Evolutionary conservation across 2,329 filamentous ascomycete species (phyloP).

Genomic region (Coleophoma cylindrospora): DNA sequence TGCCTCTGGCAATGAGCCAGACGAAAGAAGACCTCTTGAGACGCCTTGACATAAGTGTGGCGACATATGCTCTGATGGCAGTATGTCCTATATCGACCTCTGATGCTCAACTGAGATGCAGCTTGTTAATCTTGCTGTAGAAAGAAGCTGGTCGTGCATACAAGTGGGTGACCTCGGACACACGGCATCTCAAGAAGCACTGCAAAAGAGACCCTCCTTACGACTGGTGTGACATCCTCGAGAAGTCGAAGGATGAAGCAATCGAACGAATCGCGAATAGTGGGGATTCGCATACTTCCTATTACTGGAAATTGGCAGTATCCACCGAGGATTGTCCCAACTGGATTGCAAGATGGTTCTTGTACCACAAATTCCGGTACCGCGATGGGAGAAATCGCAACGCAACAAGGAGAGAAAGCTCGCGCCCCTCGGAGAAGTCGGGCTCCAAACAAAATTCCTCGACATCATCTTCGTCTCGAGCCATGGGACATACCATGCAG

Average conservation of each 20-base stretch:
- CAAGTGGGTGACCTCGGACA: constrained; percentile 22
- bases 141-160: constrained; percentile 25
- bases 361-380: constrained; percentile 9
- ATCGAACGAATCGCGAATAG: constrained; percentile 17
- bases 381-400: not conserved
- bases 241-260: constrained; percentile 25
- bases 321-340: constrained; percentile 19
- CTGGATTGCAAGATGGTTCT: constrained; percentile 27
- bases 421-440: not conserved
- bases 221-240: constrained; percentile 27
- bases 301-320: constrained; percentile 23
- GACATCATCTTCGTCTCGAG: too few relatives aligned
- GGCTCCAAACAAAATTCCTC: not conserved
- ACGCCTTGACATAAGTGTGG: not conserved
- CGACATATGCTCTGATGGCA: not conserved
- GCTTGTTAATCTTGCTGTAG: constrained; percentile 7
- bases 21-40: not conserved
- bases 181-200: constrained; percentile 23
- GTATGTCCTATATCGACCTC: not conserved
- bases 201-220: constrained; percentile 24
- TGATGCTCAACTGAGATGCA: not conserved
- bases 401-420: not conserved
- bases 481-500: too few relatives aligned
- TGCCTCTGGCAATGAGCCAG: not conserved
- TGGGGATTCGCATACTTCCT: constrained; percentile 15